A percentile compares a stretch with the other conserved stretches of the same genome.
Evolutionary conservation across 805 yeast species (phyloP).

Genomic region (Saturnispora dispora): DNA sequence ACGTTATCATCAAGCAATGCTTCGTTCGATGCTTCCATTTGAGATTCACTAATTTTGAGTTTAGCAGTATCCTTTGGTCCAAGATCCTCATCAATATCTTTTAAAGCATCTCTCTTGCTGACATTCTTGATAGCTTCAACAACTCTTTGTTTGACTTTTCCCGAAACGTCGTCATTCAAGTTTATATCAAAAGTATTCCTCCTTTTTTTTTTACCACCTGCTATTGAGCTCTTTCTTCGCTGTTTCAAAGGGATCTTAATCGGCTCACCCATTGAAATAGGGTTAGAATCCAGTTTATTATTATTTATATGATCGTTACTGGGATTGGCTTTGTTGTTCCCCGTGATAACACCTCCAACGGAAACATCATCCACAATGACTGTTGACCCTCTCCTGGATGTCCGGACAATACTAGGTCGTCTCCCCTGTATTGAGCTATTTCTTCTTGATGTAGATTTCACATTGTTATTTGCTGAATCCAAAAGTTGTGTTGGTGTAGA

Average conservation of each 20-base stretch:
- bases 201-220: constrained; percentile 1
- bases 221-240: constrained; percentile 12
- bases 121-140: constrained; percentile 4
- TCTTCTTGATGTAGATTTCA: constrained; percentile 7
- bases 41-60: constrained; percentile 6
- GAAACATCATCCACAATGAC: constrained; percentile 18
- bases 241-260: constrained; percentile 9
- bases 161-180: constrained; percentile 1
- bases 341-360: constrained; percentile 14
- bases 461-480: background rate
- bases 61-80: background rate
- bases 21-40: constrained; percentile 6
- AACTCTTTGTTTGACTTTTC: constrained; percentile 4
- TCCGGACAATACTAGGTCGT: constrained; percentile 5
- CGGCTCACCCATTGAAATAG: constrained; percentile 3
- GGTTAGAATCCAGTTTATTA: background rate
- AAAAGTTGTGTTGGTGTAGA: constrained; percentile 10
- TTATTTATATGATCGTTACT: background rate
- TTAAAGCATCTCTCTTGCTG: background rate
- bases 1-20: background rate
- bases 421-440: constrained; percentile 2
- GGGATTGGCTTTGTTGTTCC: background rate
- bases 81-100: constrained; percentile 1
- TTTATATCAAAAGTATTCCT: constrained; percentile 11
- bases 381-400: constrained; percentile 5